Conservation (phyloP, 441 rosid species). For the Geranium incanum region DNA sequence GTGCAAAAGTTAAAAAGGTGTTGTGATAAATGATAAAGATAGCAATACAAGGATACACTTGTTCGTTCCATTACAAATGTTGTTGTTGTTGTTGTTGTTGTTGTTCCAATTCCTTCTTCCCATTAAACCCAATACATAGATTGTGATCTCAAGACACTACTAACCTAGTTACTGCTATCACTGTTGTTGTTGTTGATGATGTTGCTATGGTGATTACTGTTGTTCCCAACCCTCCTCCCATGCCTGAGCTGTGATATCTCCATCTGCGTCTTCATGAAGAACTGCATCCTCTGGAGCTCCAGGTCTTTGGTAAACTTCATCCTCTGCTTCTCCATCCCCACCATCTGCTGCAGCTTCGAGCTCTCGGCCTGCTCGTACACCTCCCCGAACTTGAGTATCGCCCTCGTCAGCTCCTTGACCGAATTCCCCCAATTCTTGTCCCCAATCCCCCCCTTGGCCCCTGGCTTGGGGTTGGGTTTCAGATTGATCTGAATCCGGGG, state of each 20-base stretch:
- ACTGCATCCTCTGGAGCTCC: slow-evolving; percentile 23
- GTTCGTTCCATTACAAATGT: too few species aligned
- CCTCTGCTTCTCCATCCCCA: slow-evolving; percentile 28
- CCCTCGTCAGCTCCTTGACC: slow-evolving; percentile 15
- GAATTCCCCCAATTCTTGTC: neutral
- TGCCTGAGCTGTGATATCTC: slow-evolving; percentile 17
- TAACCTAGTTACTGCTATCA: slow-evolving; percentile 11
- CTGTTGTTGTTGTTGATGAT: slow-evolving; percentile 7
- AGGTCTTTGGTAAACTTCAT: slow-evolving; percentile 21
- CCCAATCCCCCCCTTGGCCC: neutral
- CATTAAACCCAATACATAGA: neutral
- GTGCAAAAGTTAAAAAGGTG: too few species aligned
- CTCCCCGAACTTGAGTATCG: slow-evolving; percentile 18
- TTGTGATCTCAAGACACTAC: neutral
- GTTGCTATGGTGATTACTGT: neutral
- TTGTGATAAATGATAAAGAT: too few species aligned
- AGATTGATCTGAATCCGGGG: neutral
- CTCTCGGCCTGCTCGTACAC: slow-evolving; percentile 24
- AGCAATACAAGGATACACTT: too few species aligned
- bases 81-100: too few species aligned
- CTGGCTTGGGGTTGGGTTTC: neutral
- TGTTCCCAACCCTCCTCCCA: neutral
- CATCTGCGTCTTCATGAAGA: slow-evolving; percentile 18
- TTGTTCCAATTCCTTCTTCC: too few species aligned
- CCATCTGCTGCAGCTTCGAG: slow-evolving; percentile 16